Evolutionary conservation across 768 basidiomycete genomes (phyloP), one percentile per base, ranked within the genome.

Genomic region (Phanerochaete carnosa): DNA sequence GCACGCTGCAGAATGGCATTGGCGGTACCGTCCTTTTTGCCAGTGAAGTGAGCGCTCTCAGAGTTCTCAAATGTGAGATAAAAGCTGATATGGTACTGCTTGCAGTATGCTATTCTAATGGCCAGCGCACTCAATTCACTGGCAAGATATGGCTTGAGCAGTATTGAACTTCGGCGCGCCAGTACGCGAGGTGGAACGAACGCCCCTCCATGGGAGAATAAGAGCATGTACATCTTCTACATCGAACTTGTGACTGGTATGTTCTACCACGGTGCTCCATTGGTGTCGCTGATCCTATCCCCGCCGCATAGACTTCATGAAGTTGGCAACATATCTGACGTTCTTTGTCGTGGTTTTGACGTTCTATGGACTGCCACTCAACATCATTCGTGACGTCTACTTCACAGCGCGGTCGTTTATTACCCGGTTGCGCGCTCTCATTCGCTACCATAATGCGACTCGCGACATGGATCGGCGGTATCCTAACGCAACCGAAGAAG

Each of bases 341-440:
- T 98, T 98, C 83, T 99, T 98, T 81, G 80, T 84, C 60, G 86
- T 98, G 68, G 95, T 98, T 70, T 89, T 98, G 67, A 89, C 93
- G 1, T 90, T 92, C 77, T 95, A 97, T 68, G 95, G 95, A 22
- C 80, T 99, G 37, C 97, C 97, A 1, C 80, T 99, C 58, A 98
- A 99, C 77, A 95, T 98, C 64, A 84, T 98, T 63, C 90, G 97
- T 53, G 96, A 98, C 76, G 94, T 99, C 49, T 98, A 96, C 76
- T 84, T 97, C 68, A 97, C 97, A 0, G 88, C 93, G 5, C 86
- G 94, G 22, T 96, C 96, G 1, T 98, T 99, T 79, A 77, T 95
- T 66, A 84, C 88, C 1, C 86, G 95, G 45, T 82, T 94, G 49
- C 86, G 91, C 32, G 95, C 95, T 33, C 84, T 98, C 59, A 83